Evolutionary conservation across 2,329 filamentous ascomycete species (phyloP), one percentile per base, ranked within the genome.

Genomic region (Aspergillus tanneri): DNA sequence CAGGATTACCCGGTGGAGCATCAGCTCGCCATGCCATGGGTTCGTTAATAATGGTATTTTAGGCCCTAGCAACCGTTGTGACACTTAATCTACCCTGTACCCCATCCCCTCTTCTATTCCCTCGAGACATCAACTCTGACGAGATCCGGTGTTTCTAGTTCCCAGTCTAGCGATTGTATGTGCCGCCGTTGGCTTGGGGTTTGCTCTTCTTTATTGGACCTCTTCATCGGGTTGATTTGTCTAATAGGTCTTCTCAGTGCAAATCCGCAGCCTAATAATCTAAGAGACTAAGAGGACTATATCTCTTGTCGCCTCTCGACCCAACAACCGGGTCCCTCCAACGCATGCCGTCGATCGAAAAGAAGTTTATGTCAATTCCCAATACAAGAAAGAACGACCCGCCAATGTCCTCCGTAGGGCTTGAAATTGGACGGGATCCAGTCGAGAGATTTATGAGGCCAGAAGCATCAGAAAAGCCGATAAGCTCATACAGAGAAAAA

Each of bases 301-400:
- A 42, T 23, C 35, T 23, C 28, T 39, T 21, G 34, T 46, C 30
- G 6, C 45, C 30, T 47, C 46, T 41, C 41, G 50, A 53, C 52
- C 56, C 55, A 55, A 43, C 47, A 41, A 55, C 47, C 56, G 30
- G 56, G 56, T 56, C 53, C 16, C 43, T 27, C 35, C 38, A 47
- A 56, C 34, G 52, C 55, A 57, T 28, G 49, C 21, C 25, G 52
- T 51, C 54, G 52, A 56, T 56, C 54, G 14, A 41, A 22, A 8
- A 21, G 49, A 52, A 49, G 42, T 53, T 45, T 50, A 51, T 47
- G 49, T 47, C 32, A 21, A 51, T 55, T 52, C 38, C 49, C 50
- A 55, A 51, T 53, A 19, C 28, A 23, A 11, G 12, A 21, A 35
- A 46, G 16, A 10, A 34, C 22, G 37, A 43, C 48, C 46, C 50